Conservation (phyloP, 2,329 filamentous ascomycete genomes). For the Aspergillus transmontanensis region DNA sequence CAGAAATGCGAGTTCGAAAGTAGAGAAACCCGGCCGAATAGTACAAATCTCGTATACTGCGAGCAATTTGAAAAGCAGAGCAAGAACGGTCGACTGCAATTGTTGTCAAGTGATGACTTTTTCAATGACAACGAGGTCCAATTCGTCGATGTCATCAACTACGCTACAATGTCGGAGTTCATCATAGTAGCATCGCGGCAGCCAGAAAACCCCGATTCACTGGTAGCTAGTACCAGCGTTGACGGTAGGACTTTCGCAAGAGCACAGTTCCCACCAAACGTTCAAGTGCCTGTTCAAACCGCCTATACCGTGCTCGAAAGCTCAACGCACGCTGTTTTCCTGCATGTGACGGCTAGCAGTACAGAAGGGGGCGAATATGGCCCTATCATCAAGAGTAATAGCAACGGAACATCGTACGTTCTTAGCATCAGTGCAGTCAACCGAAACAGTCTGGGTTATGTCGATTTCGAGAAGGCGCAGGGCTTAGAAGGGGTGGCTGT, state of each 20-base stretch:
- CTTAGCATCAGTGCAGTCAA: slow-evolving; percentile 81
- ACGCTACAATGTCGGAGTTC: slow-evolving; percentile 95
- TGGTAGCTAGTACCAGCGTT: slow-evolving; percentile 80
- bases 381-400: slow-evolving; percentile 95
- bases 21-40: slow-evolving; percentile 60
- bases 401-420: slow-evolving; percentile 94
- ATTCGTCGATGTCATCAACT: slow-evolving; percentile 75
- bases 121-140: slow-evolving; percentile 66
- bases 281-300: slow-evolving; percentile 74
- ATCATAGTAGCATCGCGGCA: slow-evolving; percentile 79
- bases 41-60: slow-evolving; percentile 66
- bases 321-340: slow-evolving; percentile 88
- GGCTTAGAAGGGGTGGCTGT: slow-evolving; percentile 88
- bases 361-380: slow-evolving; percentile 70
- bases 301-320: slow-evolving; percentile 94
- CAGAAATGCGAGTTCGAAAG: slow-evolving; percentile 86
- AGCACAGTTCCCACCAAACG: slow-evolving; percentile 83
- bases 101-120: slow-evolving; percentile 78
- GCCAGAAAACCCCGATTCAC: slow-evolving; percentile 63
- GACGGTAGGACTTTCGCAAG: slow-evolving; percentile 81
- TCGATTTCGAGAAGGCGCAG: slow-evolving; percentile 95
- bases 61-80: slow-evolving; percentile 66
- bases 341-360: slow-evolving; percentile 83
- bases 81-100: slow-evolving; percentile 63
- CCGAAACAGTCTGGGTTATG: slow-evolving; percentile 72